These are phyloP conservation scores for Skeletonema menzelii DNA, from an alignment of 108 stramenopile genomes.

Conservation along the genomic window DNA sequence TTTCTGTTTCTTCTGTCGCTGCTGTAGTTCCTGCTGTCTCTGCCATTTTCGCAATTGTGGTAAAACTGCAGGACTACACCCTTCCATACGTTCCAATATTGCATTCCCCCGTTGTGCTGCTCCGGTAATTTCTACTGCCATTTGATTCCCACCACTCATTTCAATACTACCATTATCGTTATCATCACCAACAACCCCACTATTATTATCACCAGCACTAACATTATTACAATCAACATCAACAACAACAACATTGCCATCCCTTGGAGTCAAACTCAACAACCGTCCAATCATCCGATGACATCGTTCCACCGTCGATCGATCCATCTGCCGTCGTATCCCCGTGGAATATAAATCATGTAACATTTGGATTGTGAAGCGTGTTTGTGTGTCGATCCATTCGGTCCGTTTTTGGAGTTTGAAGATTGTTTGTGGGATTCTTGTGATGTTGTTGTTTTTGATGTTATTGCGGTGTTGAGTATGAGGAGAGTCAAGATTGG, in stretches of 20 bases:
- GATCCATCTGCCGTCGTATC: conserved; percentile 23
- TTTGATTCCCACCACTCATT: not conserved
- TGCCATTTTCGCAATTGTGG: not conserved
- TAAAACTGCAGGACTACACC: conserved; percentile 24
- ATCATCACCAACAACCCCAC: not conserved
- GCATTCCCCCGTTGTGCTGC: conserved; percentile 31
- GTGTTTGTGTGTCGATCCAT: conserved; percentile 31
- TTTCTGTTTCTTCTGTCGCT: not conserved
- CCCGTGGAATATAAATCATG: conserved; percentile 35
- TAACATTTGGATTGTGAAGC: conserved; percentile 28
- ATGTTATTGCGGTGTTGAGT: not conserved
- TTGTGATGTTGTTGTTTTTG: not conserved
- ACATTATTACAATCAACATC: not conserved
- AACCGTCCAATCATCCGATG: conserved; percentile 37
- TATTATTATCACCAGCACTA: not conserved
- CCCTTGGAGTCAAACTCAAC: conserved; percentile 21
- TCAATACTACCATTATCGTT: too few species aligned
- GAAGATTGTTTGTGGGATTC: not conserved
- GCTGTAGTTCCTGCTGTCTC: not conserved
- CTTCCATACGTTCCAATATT: conserved; percentile 34
- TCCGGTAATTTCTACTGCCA: conserved; percentile 11
- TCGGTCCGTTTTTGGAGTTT: conserved; percentile 4
- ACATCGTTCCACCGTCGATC: conserved; percentile 24
- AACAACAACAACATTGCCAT: too few species aligned
- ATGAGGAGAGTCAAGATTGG: not conserved